Conservation (phyloP, 2,329 filamentous ascomycete species). For the Penicillium sp. region DNA sequence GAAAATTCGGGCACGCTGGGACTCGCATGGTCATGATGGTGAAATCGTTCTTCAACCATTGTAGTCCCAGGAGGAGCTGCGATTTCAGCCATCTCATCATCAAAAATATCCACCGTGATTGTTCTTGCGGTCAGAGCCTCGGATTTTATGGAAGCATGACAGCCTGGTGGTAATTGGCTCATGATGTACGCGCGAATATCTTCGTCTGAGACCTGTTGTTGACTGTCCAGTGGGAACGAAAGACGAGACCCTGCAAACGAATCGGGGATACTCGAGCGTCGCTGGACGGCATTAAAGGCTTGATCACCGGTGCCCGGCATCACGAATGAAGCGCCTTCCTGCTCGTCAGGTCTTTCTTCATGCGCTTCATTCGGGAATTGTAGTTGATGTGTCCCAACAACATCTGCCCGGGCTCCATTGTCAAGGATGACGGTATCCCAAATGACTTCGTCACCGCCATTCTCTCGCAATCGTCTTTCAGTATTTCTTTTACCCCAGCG, state of each 20-base stretch:
- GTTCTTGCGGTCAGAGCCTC: conserved; percentile 47
- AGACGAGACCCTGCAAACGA: conserved; percentile 26
- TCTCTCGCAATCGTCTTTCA: conserved; percentile 40
- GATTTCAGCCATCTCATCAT: conserved; percentile 44
- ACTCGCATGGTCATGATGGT: conserved; percentile 53
- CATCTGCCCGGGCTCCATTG: conserved; percentile 47
- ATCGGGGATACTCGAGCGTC: conserved; percentile 29
- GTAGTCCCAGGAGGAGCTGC: conserved; percentile 47
- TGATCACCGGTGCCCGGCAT: conserved; percentile 39
- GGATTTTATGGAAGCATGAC: conserved; percentile 44
- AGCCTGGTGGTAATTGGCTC: conserved; percentile 44
- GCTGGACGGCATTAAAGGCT: conserved; percentile 40
- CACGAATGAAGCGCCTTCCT: conserved; percentile 55
- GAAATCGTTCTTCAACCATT: conserved; percentile 46
- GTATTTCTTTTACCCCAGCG: conserved; percentile 48
- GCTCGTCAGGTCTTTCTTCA: conserved; percentile 44
- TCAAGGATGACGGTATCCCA: conserved; percentile 52
- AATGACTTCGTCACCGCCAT: conserved; percentile 44
- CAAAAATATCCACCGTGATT: conserved; percentile 49
- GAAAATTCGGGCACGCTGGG: conserved; percentile 45
- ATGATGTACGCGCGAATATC: conserved; percentile 50
- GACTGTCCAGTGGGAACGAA: conserved; percentile 35
- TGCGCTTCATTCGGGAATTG: conserved; percentile 36
- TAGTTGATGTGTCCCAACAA: conserved; percentile 43
- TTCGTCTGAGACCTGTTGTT: conserved; percentile 44